phyloP scores from a whole-genome alignment of 129 eudicot genomes.

The Pulicaria dysenterica region DNA sequence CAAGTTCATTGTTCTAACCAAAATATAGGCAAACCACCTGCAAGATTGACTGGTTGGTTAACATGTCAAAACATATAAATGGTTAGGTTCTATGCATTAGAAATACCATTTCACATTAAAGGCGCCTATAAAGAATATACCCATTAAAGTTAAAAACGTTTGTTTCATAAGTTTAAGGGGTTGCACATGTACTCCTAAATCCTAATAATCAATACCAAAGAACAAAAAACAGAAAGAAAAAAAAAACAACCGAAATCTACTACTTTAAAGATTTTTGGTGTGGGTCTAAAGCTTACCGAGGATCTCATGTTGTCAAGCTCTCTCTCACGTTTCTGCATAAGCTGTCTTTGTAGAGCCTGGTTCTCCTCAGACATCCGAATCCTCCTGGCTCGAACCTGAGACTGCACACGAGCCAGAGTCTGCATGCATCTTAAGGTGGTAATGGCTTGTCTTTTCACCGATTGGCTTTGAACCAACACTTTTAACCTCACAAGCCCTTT shows the following conservation, averaged over 20 bases:
- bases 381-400: constrained; percentile 67
- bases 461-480: constrained; percentile 49
- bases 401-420: constrained; percentile 60
- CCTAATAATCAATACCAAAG: background rate
- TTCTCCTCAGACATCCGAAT: constrained; percentile 60
- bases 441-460: constrained; percentile 65
- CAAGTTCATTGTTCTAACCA: no score
- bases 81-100: no score
- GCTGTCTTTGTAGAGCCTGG: constrained; percentile 57
- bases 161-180: no score
- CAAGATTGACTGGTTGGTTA: no score
- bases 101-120: no score
- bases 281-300: constrained; percentile 22
- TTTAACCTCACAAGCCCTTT: constrained; percentile 63
- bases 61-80: no score
- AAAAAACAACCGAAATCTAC: background rate
- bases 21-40: no score
- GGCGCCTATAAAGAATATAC: no score
- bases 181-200: background rate
- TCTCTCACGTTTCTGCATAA: constrained; percentile 54
- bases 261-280: background rate
- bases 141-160: background rate
- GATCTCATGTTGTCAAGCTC: constrained; percentile 48
- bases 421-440: constrained; percentile 65
- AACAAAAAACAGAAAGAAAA: background rate